Conservation (phyloP, 225 moss, liverwort and hornwort genomes). For the Bryoerythrophyllum caledonicum region DNA sequence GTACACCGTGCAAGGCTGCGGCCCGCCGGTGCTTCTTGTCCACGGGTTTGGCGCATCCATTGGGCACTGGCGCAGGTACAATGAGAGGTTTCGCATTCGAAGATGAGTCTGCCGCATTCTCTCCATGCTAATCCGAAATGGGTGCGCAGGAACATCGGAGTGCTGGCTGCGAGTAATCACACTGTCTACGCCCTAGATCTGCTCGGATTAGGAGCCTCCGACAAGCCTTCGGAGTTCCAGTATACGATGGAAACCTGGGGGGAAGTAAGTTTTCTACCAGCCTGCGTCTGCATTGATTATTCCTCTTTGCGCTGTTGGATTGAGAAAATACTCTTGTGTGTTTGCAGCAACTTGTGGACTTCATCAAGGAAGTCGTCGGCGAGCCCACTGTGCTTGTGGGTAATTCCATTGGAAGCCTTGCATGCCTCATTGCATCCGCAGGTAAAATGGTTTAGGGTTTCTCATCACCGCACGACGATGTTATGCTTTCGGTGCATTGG, state of each 20-base stretch:
- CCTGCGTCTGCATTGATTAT: background rate
- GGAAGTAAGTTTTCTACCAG: conserved; percentile 46
- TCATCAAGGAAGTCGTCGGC: conserved; percentile 69
- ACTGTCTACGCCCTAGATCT: conserved; percentile 93
- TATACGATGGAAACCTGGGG: conserved; percentile 96
- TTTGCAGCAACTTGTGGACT: conserved; percentile 78
- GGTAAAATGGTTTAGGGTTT: conserved; percentile 36
- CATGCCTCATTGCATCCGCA: conserved; percentile 82
- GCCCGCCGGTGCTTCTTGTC: conserved; percentile 78
- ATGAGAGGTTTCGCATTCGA: background rate
- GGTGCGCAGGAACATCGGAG: conserved; percentile 76
- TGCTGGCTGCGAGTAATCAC: conserved; percentile 61
- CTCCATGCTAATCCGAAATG: background rate
- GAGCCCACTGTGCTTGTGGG: conserved; percentile 79
- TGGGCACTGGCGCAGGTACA: conserved; percentile 86
- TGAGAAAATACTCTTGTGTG: conserved; percentile 1
- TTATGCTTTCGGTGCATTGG: too few relatives aligned
- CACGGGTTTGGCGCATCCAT: conserved; percentile 96
- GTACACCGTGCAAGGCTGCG: conserved; percentile 82
- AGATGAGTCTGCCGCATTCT: background rate
- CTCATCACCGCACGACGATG: too few relatives aligned
- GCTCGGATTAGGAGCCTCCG: conserved; percentile 79
- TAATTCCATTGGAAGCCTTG: conserved; percentile 90
- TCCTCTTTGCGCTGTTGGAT: conserved; percentile 9
- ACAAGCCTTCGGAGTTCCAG: conserved; percentile 69